These are phyloP conservation scores for Glebionis coronaria DNA, from an alignment of 129 eudicot genomes.

Conservation along the genomic window DNA sequence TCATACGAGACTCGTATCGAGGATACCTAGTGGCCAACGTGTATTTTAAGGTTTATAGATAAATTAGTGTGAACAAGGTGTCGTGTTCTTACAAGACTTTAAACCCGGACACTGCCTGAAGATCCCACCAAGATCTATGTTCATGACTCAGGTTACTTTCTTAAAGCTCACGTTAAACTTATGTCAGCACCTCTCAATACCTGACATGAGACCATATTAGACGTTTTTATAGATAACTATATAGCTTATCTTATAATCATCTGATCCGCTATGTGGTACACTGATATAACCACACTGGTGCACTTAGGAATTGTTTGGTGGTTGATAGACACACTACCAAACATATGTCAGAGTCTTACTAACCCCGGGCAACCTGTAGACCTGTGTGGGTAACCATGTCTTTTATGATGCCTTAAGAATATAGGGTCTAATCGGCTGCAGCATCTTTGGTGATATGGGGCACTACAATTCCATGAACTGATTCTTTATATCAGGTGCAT, in stretches of 20 bases:
- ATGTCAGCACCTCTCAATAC: not conserved
- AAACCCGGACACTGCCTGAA: conserved; percentile 66
- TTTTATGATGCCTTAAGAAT: conserved; percentile 87
- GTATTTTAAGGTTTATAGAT: conserved; percentile 48
- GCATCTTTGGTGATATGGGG: no score
- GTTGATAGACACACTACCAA: conserved; percentile 27
- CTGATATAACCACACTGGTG: conserved; percentile 54
- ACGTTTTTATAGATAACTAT: not conserved
- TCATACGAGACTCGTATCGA: conserved; percentile 45
- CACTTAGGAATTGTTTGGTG: conserved; percentile 69
- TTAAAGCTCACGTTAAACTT: not conserved
- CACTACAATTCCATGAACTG: no score
- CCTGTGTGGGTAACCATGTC: no score
- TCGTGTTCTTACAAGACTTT: conserved; percentile 43
- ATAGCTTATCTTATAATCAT: not conserved
- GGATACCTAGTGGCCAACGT: conserved; percentile 53
- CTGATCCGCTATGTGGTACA: conserved; percentile 39
- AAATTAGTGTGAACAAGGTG: conserved; percentile 58
- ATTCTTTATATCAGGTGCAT: conserved; percentile 71
- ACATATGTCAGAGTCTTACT: conserved; percentile 35
- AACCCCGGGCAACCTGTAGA: conserved; percentile 75
- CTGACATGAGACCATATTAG: not conserved
- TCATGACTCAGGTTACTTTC: conserved; percentile 34
- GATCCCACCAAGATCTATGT: no score
- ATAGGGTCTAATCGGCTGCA: conserved; percentile 87